Evolutionary conservation across 2,329 filamentous ascomycete genomes (phyloP), one percentile per base, ranked within the genome.

Genomic region (Colletotrichum somersetense): DNA sequence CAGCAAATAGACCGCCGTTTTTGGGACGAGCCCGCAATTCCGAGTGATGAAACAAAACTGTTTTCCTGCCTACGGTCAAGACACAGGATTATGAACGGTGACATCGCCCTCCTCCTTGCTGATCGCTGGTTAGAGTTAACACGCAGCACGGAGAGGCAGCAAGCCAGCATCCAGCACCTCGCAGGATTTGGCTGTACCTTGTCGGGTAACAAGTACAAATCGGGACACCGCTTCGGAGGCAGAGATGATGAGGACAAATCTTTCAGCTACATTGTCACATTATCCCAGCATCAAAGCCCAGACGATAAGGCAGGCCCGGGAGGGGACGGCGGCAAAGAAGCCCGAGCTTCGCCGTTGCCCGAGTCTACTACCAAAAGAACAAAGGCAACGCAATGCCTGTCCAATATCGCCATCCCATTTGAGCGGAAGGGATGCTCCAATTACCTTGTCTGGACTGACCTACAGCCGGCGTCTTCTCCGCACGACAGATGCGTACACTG

Each of bases 271-370:
- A 52, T 30, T 33, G 26, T 53, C 26, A 20, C 26, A 53, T 53
- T 16, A 53, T 30, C 50, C 50, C 7, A 33, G 23, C 50, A 53
- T 52, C 50, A 10, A 10, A 33, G 7, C 33, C 26, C 16, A 1
- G 16, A 53, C 14, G 7, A 18, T 33, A 14, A 53, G 26, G 26
- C 30, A 53, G 26, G 26, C 30, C 26, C 11, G 14, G 30, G 20
- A 35, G 12, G 23, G 18, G 52, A 64, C n/a, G 59, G 66, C 57
- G n/a, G 64, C 66, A 64, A 68, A 64, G 50, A 68, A 64, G 40
- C 8, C 33, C 48, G 33, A 14, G 63, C 42, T 42, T 38, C 30
- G 33, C 59, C 33, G 53, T 56, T 53, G 59, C 52, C 3, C n/a
- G 12, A 64, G 12, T 40, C n/a, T 57, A 40, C 12, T 10, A 16